These are phyloP conservation scores for Colletotrichum chlorophyti DNA, from an alignment of 2,329 filamentous ascomycete species.

Conservation along the genomic window DNA sequence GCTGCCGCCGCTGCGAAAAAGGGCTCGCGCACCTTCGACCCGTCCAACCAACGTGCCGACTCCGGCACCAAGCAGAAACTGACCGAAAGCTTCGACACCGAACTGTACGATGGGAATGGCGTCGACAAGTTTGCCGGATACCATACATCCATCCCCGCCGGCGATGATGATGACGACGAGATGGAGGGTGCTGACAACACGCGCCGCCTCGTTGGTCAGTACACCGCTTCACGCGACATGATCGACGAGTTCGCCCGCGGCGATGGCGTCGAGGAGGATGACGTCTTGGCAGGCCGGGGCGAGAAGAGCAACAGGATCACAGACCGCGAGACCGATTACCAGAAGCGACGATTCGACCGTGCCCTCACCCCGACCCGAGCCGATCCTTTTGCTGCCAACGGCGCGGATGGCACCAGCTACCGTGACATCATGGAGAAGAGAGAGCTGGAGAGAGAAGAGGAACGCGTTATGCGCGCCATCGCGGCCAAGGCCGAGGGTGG, in stretches of 20 bases:
- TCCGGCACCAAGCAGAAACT: conserved; percentile 88
- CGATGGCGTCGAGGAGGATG: conserved; percentile 87
- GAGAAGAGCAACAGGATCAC: conserved; percentile 91
- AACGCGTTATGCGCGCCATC: conserved; percentile 81
- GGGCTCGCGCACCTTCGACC: conserved; percentile 80
- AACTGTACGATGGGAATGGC: conserved; percentile 82
- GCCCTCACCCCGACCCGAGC: conserved; percentile 84
- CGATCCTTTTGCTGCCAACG: conserved; percentile 84
- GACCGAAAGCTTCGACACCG: conserved; percentile 86
- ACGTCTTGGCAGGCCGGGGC: conserved; percentile 79
- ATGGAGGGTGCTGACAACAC: conserved; percentile 78
- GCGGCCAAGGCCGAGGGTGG: conserved; percentile 72
- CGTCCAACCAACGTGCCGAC: conserved; percentile 81
- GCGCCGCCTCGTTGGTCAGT: conserved; percentile 87
- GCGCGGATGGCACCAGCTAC: conserved; percentile 81
- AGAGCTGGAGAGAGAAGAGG: conserved; percentile 92
- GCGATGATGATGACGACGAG: conserved; percentile 78
- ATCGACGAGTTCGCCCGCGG: conserved; percentile 94
- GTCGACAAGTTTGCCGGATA: conserved; percentile 88
- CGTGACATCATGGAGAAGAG: conserved; percentile 89
- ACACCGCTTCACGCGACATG: conserved; percentile 89
- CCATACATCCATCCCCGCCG: conserved; percentile 83
- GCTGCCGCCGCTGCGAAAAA: conserved; percentile 79
- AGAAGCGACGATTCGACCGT: conserved; percentile 92
- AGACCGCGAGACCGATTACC: conserved; percentile 95